Evolutionary conservation across 345 rosid genomes (phyloP).

Genomic region (Gossypium rotundifolium): DNA sequence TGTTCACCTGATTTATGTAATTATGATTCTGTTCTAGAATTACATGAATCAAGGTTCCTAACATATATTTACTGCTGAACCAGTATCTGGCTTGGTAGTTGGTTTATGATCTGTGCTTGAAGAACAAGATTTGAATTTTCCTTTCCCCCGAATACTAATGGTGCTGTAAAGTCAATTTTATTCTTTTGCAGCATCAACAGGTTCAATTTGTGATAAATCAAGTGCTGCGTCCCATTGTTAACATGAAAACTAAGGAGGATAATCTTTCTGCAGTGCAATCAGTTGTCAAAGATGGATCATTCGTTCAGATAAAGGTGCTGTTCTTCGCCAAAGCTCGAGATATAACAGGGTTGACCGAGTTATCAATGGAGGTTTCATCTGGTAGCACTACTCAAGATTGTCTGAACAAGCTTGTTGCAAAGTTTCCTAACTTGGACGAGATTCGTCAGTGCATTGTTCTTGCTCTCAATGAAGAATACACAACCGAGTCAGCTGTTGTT

Average conservation of each 20-base stretch:
- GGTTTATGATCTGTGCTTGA: background rate
- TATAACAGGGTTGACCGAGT: conserved; percentile 53
- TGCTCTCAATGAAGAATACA: conserved; percentile 53
- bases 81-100: background rate
- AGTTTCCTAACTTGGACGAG: conserved; percentile 39
- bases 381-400: conserved; percentile 71
- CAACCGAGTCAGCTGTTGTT: conserved; percentile 47
- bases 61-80: background rate
- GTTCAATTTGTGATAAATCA: background rate
- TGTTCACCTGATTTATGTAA: background rate
- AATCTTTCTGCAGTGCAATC: conserved; percentile 1
- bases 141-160: background rate
- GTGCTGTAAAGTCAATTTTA: background rate
- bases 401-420: conserved; percentile 46
- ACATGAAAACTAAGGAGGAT: conserved; percentile 11
- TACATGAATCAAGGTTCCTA: background rate
- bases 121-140: background rate
- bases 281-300: conserved; percentile 20
- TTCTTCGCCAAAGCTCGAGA: conserved; percentile 89
- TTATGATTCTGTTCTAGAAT: background rate
- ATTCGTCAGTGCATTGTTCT: background rate
- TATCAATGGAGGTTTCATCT: conserved; percentile 41
- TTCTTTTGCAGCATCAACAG: conserved; percentile 10
- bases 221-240: conserved; percentile 9
- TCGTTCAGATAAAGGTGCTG: conserved; percentile 53